phyloP scores from a whole-genome alignment of 2,329 filamentous ascomycete genomes.

The Penicillium sp. region DNA sequence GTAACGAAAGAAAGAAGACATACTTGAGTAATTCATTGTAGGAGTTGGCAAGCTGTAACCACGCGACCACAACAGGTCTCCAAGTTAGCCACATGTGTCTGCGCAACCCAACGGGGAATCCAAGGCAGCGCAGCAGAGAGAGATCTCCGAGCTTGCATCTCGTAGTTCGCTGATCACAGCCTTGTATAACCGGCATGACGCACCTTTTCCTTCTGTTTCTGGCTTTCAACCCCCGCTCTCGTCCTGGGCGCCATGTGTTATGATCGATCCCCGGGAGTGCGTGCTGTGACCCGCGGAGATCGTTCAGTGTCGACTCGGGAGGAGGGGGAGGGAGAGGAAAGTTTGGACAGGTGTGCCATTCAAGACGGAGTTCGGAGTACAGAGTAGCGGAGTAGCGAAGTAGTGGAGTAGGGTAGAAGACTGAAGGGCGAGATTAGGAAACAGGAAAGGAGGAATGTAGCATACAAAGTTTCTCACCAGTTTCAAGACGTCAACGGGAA shows the following conservation, averaged over 20 bases:
- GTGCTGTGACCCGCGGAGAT: conserved; percentile 21
- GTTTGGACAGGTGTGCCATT: conserved; percentile 19
- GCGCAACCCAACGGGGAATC: neutral
- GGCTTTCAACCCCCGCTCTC: conserved; percentile 53
- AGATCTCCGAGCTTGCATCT: neutral
- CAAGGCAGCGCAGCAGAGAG: neutral
- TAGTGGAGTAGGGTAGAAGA: conserved; percentile 1
- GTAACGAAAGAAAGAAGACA: conserved; percentile 34
- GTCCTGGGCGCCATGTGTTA: conserved; percentile 45
- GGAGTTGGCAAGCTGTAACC: conserved; percentile 78
- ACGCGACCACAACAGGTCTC: conserved; percentile 3
- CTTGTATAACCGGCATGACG: conserved; percentile 10
- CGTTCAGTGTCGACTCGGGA: conserved; percentile 17
- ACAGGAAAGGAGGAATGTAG: conserved; percentile 7
- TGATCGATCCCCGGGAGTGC: conserved; percentile 26
- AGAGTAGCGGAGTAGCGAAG: neutral
- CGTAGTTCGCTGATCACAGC: neutral
- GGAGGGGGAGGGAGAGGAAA: conserved; percentile 1
- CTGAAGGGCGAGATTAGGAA: conserved; percentile 1
- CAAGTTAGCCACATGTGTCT: conserved; percentile 12
- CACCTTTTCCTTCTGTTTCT: conserved; percentile 58
- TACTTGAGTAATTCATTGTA: conserved; percentile 96
- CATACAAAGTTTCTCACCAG: conserved; percentile 9
- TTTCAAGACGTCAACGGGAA: conserved; percentile 22
- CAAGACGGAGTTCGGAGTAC: conserved; percentile 3